Base-by-base conservation (phyloP, 345 rosid species). In the Euphorbia lathyris region DNA sequence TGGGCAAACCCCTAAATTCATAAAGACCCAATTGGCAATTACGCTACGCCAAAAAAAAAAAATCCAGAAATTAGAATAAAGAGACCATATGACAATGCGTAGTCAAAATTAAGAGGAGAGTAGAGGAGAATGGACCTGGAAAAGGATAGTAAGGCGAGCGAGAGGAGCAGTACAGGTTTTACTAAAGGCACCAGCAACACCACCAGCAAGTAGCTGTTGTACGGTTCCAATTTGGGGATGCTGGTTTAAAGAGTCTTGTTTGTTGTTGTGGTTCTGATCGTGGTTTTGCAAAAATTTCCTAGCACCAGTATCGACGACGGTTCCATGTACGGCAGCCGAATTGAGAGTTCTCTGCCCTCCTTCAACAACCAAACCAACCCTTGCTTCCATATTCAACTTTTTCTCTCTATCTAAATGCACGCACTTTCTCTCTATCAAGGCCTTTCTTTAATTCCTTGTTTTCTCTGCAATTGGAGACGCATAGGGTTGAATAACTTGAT, bases 81-180 rank as follows among this genome's bases (percentile, higher is more conserved):
- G 63, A 58, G 5, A 30, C 11, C 4, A 34, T 30, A 29, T 5
- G 9, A 14, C 2, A 25, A 58, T 11, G 0, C 29, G 27, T 4
- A 13, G n/a, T 2, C 34, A 47, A 38, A 38, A 3, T 19, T 11
- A 68, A 23, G 0, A 3, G 57, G 11, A 10, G 58, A 16, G 13
- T 3, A 27, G 27, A n/a, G 9, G 62, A 69, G 48, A 72, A 58
- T 25, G 42, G 25, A 92, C 99, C 98, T 96, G 99, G 70, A 92
- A 86, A 51, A 96, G 83, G 79, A 96, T 95, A 66, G 98, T 92
- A 71, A 96, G 91, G 55, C 99, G 97, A 72, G 96, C 90, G 0
- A 92, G 89, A 80, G 99, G 99, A 23, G 99, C 99, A 3, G 99
- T 96, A 57, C 98, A 92, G 7, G 99, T 95, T 79, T 95, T 95